These are phyloP conservation scores for Linderniella brevidens DNA, from an alignment of 257 asterid species.

Conservation along the genomic window DNA sequence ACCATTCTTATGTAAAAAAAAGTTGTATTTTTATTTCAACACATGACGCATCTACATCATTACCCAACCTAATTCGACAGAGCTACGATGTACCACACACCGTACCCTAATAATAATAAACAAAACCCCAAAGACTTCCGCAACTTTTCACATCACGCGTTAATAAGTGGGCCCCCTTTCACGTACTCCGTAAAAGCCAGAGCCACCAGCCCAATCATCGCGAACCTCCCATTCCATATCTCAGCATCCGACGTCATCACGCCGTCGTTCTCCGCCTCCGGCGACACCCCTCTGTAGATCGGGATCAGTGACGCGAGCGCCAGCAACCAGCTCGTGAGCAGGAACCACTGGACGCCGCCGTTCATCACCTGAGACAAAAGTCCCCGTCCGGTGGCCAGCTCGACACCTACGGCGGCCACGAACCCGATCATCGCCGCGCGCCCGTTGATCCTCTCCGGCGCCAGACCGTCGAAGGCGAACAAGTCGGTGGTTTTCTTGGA, in stretches of 20 bases:
- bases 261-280: conserved; percentile 26
- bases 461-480: conserved; percentile 63
- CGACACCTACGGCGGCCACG: conserved; percentile 52
- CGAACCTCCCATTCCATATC: conserved; percentile 62
- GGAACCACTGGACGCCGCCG: conserved; percentile 46
- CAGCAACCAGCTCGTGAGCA: conserved; percentile 29
- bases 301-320: conserved; percentile 53
- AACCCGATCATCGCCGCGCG: conserved; percentile 72
- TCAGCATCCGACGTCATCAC: conserved; percentile 53
- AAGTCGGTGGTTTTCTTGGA: conserved; percentile 12
- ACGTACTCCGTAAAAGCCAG: conserved; percentile 65
- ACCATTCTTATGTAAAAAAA: too few relatives aligned
- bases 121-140: too few relatives aligned
- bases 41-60: too few relatives aligned
- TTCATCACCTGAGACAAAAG: conserved; percentile 29
- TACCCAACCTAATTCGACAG: too few relatives aligned
- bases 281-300: conserved; percentile 31
- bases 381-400: conserved; percentile 40
- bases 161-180: conserved; percentile 31
- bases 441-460: conserved; percentile 70
- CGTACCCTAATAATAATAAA: too few relatives aligned
- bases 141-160: too few relatives aligned
- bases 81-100: too few relatives aligned
- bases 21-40: too few relatives aligned
- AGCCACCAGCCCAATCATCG: conserved; percentile 69